Base-by-base conservation (phyloP, 805 yeast genomes). In the Cyberlindnera nakhonratchasimensis region DNA sequence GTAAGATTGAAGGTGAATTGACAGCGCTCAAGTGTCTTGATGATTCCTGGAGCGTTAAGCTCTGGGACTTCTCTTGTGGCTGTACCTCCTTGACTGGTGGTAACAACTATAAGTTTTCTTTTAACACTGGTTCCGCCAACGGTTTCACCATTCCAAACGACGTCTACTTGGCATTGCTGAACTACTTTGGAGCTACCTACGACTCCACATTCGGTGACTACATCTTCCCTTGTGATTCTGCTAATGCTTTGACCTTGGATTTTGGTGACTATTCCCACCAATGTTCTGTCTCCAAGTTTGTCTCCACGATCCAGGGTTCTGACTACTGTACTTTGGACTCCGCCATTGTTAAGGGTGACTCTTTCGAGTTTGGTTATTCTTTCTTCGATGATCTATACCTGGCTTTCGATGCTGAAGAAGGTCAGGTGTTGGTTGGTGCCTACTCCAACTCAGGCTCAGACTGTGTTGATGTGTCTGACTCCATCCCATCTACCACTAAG, bases 1-100 rank as follows among this genome's bases (percentile, higher is more conserved):
- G 64, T 28, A 74, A 74, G 61, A 75, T 67, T 54, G 30, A 53
- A 0, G 81, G 81, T 19, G 50, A 57, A 9, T 57, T 75, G 31
- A 26, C 18, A 34, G 40, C 39, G 9, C 38, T 43, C 22, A 34
- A 42, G 22, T 43, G 47, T 43, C 26, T 42, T 13, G 29, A 26
- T 17, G 29, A 42, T 12, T 40, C 44, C 48, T 28, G 50, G 47
- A 16, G 67, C 60, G 36, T 54, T 39, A 35, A 55, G 45, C 34
- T 58, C 39, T 43, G 54, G 53, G 45, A 59, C 35, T 11, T 51
- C 30, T 24, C 48, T 47, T 21, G 50, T 48, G 42, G 52, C 5
- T 39, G 45, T 23, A 33, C 37, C 10, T 36, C 47, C 16, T 10
- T 48, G 11, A 32, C 37, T 21, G 37, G 43, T 30, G 42, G 42